A percentile compares a stretch with the other conserved stretches of the same genome.
phyloP scores from a whole-genome alignment of 1,284 basidiomycete genomes.

The Leccinum pachyderme region DNA sequence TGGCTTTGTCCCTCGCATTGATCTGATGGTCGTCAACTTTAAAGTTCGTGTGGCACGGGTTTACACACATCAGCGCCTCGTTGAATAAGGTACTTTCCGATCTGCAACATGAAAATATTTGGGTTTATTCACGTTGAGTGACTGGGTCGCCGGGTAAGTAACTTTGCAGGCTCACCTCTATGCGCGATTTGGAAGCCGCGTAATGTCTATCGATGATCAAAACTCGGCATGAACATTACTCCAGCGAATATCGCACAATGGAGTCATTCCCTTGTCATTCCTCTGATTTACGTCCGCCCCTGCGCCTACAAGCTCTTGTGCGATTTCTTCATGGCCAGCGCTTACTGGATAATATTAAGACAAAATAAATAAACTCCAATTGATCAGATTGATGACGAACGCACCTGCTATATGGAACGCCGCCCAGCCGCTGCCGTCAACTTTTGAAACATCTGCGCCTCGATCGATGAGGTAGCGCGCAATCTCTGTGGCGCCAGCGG shows the following conservation, averaged over 20 bases:
- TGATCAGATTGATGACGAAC: constrained; percentile 6
- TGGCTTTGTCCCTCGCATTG: constrained; percentile 88
- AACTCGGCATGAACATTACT: constrained; percentile 3
- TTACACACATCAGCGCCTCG: constrained; percentile 85
- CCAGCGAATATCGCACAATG: constrained; percentile 60
- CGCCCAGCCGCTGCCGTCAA: constrained; percentile 81
- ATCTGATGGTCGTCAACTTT: constrained; percentile 52
- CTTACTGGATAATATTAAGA: constrained; percentile 51
- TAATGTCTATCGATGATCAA: constrained; percentile 66
- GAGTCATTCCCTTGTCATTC: constrained; percentile 86
- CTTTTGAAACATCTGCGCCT: constrained; percentile 67
- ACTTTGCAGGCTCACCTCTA: constrained; percentile 53
- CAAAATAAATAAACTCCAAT: neutral
- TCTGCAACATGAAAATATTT: constrained; percentile 46
- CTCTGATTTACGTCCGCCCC: constrained; percentile 80
- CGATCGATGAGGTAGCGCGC: constrained; percentile 72
- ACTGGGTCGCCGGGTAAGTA: neutral
- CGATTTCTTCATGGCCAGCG: constrained; percentile 77
- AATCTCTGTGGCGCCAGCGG: constrained; percentile 70
- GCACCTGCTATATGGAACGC: constrained; percentile 85
- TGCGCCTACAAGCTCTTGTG: constrained; percentile 78
- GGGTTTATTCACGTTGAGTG: constrained; percentile 5
- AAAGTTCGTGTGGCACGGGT: constrained; percentile 58
- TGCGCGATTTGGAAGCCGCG: constrained; percentile 89
- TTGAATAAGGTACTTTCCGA: constrained; percentile 80